Conservation (phyloP, 176 grass and related monocot species). For the Echinochloa phyllopogon region DNA sequence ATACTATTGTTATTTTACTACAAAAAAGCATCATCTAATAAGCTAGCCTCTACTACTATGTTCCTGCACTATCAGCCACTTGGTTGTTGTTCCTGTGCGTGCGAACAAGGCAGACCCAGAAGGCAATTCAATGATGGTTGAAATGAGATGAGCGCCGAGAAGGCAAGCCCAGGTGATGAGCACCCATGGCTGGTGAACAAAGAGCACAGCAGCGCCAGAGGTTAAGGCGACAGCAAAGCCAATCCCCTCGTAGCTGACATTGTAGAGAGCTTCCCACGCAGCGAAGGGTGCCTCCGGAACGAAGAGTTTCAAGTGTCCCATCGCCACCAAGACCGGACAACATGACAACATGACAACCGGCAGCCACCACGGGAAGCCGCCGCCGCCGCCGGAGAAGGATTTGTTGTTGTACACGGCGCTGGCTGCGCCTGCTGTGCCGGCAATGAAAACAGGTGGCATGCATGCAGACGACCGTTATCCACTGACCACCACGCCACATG, state of each 20-base stretch:
- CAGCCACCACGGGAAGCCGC: not conserved
- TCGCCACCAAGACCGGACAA: not conserved
- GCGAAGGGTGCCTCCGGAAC: not conserved
- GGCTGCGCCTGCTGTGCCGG: too few relatives aligned
- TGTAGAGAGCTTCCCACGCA: not conserved
- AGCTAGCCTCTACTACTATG: too few relatives aligned
- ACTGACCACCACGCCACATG: too few relatives aligned
- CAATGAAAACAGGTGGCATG: too few relatives aligned
- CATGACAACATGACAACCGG: not conserved
- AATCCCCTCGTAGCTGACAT: not conserved
- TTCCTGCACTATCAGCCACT: too few relatives aligned
- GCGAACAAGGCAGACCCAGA: not conserved
- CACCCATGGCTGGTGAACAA: not conserved
- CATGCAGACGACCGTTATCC: too few relatives aligned
- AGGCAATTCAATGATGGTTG: not conserved
- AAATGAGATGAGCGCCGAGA: not conserved
- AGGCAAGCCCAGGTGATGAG: not conserved
- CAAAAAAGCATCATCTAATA: too few relatives aligned
- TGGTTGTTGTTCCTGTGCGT: too few relatives aligned
- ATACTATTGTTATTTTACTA: too few relatives aligned
- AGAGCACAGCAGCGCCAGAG: accelerated
- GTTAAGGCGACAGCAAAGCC: not conserved
- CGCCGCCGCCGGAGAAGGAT: too few relatives aligned
- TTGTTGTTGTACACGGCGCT: too few relatives aligned
- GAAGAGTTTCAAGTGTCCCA: not conserved